These are phyloP conservation scores for Eustoma russellianum DNA, from an alignment of 257 asterid species.

Conservation along the genomic window DNA sequence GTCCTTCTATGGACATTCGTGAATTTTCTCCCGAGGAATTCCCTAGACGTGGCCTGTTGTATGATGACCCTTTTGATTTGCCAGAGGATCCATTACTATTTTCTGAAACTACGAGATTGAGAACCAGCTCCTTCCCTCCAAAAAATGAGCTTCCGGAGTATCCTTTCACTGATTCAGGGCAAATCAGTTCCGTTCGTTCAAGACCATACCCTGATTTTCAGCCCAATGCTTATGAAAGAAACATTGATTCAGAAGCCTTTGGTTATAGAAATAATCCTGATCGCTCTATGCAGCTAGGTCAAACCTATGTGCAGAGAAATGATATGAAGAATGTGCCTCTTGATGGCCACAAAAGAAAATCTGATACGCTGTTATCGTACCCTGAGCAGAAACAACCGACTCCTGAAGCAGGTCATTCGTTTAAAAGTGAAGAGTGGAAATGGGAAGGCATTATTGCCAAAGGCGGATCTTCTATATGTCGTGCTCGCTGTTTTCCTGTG, in stretches of 20 bases:
- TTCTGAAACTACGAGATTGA: conserved; percentile 60
- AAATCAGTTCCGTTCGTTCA: conserved; percentile 24
- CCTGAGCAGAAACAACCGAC: conserved; percentile 40
- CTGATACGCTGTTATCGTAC: conserved; percentile 26
- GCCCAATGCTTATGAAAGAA: conserved; percentile 30
- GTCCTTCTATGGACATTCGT: conserved; percentile 47
- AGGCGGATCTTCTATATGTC: conserved; percentile 80
- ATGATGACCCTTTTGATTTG: conserved; percentile 82
- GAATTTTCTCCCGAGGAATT: conserved; percentile 48
- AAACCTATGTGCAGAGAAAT: conserved; percentile 36
- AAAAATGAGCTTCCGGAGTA: conserved; percentile 70
- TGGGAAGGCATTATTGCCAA: conserved; percentile 96
- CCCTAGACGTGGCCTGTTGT: conserved; percentile 34
- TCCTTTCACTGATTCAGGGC: conserved; percentile 64
- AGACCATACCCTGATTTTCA: conserved; percentile 29
- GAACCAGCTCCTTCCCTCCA: conserved; percentile 27
- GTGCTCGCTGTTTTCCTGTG: conserved; percentile 96
- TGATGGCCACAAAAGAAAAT: conserved; percentile 39
- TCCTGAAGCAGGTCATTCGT: conserved; percentile 34
- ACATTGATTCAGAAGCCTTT: conserved; percentile 42
- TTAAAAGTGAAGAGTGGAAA: conserved; percentile 71
- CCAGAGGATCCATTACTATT: conserved; percentile 69
- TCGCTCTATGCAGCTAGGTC: conserved; percentile 25
- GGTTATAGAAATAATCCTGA: conserved; percentile 40
- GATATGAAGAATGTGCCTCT: conserved; percentile 38